Evolutionary conservation across 768 basidiomycete genomes (phyloP).

Genomic region (Pulveroboletus sp.): DNA sequence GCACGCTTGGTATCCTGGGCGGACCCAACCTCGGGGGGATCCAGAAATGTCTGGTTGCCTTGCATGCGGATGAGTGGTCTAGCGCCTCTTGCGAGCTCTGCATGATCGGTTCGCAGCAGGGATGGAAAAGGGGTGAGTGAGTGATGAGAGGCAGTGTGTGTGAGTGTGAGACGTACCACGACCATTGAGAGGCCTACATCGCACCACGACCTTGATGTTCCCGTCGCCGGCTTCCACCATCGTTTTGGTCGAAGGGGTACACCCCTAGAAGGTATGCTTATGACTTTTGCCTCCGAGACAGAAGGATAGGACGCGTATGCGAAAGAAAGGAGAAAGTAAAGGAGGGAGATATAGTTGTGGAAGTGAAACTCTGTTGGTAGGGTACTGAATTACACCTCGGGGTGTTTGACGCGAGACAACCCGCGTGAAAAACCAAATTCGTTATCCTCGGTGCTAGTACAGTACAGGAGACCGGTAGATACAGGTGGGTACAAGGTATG

Average conservation of each 20-base stretch:
- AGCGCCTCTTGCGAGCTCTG: constrained; percentile 91
- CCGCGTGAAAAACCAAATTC: constrained; percentile 20
- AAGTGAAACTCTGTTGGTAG: constrained; percentile 5
- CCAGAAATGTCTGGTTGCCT: constrained; percentile 87
- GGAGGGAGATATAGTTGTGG: constrained; percentile 6
- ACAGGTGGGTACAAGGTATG: not conserved
- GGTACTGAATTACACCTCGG: constrained; percentile 1
- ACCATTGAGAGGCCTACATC: constrained; percentile 95
- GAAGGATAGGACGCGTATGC: constrained; percentile 6
- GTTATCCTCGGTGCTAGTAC: constrained; percentile 2
- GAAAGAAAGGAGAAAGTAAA: constrained; percentile 1
- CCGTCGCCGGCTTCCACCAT: constrained; percentile 81
- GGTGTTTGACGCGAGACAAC: constrained; percentile 11
- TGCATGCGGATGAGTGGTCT: constrained; percentile 93
- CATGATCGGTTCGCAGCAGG: constrained; percentile 6
- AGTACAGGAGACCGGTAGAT: not conserved
- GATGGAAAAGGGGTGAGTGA: not conserved
- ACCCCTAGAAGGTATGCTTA: constrained; percentile 9
- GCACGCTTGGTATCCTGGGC: constrained; percentile 71
- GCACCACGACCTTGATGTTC: constrained; percentile 89
- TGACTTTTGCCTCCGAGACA: constrained; percentile 9
- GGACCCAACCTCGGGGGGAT: constrained; percentile 79
- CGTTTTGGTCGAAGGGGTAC: constrained; percentile 18
- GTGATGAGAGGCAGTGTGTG: constrained; percentile 3
- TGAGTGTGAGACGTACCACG: constrained; percentile 66